phyloP scores from a whole-genome alignment of 1,284 basidiomycete species.

The Rugiboletus extremiorientalis region DNA sequence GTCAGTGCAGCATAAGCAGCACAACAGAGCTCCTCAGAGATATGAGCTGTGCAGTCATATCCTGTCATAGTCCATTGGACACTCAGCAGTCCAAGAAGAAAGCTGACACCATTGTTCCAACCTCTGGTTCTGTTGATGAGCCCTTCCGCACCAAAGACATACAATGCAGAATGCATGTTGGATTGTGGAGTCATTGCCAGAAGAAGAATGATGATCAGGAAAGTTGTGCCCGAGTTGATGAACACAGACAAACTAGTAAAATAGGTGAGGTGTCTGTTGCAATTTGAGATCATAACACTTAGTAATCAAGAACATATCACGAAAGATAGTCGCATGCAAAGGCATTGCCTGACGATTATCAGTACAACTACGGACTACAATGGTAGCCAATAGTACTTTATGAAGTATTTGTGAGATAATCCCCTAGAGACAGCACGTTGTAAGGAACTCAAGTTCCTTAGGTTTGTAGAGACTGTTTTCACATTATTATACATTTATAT shows the following conservation, averaged over 20 bases:
- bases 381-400: no score
- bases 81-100: slow-evolving; percentile 84
- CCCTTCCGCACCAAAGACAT: slow-evolving; percentile 76
- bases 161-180: slow-evolving; percentile 79
- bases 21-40: slow-evolving; percentile 87
- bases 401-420: no score
- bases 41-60: slow-evolving; percentile 84
- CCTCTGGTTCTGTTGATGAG: slow-evolving; percentile 78
- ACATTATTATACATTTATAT: no score
- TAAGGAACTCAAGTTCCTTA: no score
- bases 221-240: slow-evolving; percentile 79
- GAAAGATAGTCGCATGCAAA: no score
- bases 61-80: slow-evolving; percentile 92
- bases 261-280: no score
- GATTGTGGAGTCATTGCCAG: slow-evolving; percentile 74
- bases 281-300: no score
- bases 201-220: slow-evolving; percentile 81
- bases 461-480: no score
- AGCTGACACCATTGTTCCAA: slow-evolving; percentile 78
- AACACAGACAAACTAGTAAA: slow-evolving; percentile 86
- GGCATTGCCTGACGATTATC: no score
- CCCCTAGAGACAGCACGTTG: no score
- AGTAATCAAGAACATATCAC: no score
- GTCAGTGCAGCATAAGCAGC: slow-evolving; percentile 82
- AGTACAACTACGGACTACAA: no score